Base-by-base conservation (phyloP, 78 protist species). In the Polysphondylium violaceum region DNA sequence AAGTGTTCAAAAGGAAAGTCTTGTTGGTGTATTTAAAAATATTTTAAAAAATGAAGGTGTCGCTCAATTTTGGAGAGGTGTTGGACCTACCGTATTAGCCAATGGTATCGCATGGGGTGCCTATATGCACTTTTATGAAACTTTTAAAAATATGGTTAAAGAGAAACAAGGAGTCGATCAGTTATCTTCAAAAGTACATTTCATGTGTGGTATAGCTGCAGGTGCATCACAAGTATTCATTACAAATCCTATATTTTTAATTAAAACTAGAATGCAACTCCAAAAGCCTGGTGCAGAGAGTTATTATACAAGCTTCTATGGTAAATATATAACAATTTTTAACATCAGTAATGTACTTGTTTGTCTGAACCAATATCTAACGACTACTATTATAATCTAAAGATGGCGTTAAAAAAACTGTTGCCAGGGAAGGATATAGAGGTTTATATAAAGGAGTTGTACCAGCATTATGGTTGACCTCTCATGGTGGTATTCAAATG, bases 401-500 rank as follows among this genome's bases (percentile, higher is more conserved):
- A 4, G 91, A 83, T 58, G 91, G 91, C 14, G n/a, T 83, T 27
- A n/a, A 12, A 83, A 83, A 83, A 63, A 83, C 91, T 0, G 50
- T 83, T 41, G 16, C 17, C 12, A 25, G 25, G 3, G 91, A 83
- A 44, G 91, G 91, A 53, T 83, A 69, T 36, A 68, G 56, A 68
- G 91, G 91, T 8, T 43, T 83, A 33, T 83, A 83, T 23, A 83
- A 83, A 69, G 91, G 91, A 21, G 77, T 83, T 1, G 58, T 83
- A 31, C 91, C 91, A 58, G 76, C 71, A 43, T 50, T 83, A 14
- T 83, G 91, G 91, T 58, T 83, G 17, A 83, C 91, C 2, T 69
- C 69, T 23, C 91, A 83, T 58, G 91, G 91, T 83, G 91, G 91
- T 33, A 83, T 83, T 31, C 91, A 83, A 58, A 83, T 83, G 91